These are phyloP conservation scores for Puccinellia tenuiflora DNA, from an alignment of 176 grass and related monocot species.

Conservation along the genomic window DNA sequence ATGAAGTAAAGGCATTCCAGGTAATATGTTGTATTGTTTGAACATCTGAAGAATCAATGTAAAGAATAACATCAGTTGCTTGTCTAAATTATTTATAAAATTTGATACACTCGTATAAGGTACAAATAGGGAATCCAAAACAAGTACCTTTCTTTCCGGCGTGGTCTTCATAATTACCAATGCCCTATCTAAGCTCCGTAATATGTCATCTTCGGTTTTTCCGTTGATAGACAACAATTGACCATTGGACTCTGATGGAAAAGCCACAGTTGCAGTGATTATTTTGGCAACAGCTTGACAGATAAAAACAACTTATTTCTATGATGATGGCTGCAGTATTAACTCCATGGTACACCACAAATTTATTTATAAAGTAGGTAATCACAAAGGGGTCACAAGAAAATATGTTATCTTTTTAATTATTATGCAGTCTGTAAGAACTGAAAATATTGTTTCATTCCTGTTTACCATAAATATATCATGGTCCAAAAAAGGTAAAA, in stretches of 20 bases:
- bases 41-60: background rate
- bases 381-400: background rate
- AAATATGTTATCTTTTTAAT: background rate
- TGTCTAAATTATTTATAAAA: background rate
- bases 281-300: background rate
- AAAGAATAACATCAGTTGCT: background rate
- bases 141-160: slow-evolving; percentile 53
- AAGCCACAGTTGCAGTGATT: slow-evolving; percentile 16
- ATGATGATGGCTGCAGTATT: slow-evolving; percentile 1
- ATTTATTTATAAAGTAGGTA: background rate
- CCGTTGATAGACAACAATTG: slow-evolving; percentile 77
- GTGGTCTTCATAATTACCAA: slow-evolving; percentile 48
- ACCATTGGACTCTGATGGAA: slow-evolving; percentile 55
- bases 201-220: slow-evolving; percentile 69
- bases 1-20: background rate
- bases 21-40: background rate
- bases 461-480: background rate
- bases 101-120: background rate
- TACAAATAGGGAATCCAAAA: background rate
- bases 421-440: background rate
- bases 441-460: background rate
- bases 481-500: background rate
- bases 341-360: background rate
- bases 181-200: slow-evolving; percentile 60
- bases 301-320: background rate